Conservation (phyloP, 768 basidiomycete species). For the Trametopsis cervina region DNA sequence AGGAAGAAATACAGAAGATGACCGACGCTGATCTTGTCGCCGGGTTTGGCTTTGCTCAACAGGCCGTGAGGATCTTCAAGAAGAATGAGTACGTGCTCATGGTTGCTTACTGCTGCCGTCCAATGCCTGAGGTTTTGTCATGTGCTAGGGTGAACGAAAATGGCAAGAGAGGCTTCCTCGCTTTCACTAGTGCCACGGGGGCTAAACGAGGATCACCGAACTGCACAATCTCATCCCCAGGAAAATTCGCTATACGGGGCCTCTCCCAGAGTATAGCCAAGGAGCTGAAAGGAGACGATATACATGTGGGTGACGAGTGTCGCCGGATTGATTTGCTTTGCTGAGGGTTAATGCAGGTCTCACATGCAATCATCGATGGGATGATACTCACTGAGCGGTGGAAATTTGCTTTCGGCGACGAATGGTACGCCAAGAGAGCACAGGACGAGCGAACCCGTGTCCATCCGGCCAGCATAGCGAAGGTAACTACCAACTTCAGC, state of each 20-base stretch:
- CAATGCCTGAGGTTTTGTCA: too few relatives aligned
- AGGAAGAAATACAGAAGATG: slow-evolving; percentile 45
- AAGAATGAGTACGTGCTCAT: slow-evolving; percentile 29
- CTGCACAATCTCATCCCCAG: slow-evolving; percentile 50
- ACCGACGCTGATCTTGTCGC: slow-evolving; percentile 48
- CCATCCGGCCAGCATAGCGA: slow-evolving; percentile 13
- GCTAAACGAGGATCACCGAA: slow-evolving; percentile 48
- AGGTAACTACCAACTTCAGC: slow-evolving; percentile 6
- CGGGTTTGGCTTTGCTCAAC: slow-evolving; percentile 58
- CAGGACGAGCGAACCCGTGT: slow-evolving; percentile 9
- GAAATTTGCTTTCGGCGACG: slow-evolving; percentile 6
- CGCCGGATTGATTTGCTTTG: too few relatives aligned
- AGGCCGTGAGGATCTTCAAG: slow-evolving; percentile 53
- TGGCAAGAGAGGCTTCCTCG: slow-evolving; percentile 46
- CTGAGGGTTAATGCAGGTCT: slow-evolving; percentile 42
- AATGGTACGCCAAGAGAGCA: slow-evolving; percentile 8
- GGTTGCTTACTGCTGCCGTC: too few relatives aligned
- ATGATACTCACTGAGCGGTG: slow-evolving; percentile 14
- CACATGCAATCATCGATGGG: slow-evolving; percentile 64
- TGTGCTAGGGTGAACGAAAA: slow-evolving; percentile 7
- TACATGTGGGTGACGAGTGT: too few relatives aligned
- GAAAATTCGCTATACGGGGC: slow-evolving; percentile 56
- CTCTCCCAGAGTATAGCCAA: slow-evolving; percentile 67
- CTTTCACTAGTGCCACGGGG: slow-evolving; percentile 73
- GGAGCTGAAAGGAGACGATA: slow-evolving; percentile 69